Conservation (phyloP, 78 protist genomes). For the Dictyostelium purpureum region DNA sequence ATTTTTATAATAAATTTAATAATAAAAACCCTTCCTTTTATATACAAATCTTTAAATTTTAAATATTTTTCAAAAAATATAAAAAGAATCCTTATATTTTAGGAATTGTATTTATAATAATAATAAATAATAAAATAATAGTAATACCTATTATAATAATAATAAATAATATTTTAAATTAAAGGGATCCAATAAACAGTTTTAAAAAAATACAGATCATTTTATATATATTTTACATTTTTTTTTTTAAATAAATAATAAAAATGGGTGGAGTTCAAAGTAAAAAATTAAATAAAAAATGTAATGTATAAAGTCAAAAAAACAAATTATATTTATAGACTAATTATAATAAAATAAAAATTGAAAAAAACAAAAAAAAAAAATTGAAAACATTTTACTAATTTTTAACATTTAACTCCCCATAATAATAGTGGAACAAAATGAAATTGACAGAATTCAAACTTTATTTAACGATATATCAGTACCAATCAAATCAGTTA, state of each 20-base stretch:
- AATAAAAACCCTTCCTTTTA: no score
- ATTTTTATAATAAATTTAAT: no score
- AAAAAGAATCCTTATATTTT: no score
- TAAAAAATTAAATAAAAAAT: slow-evolving; percentile 28
- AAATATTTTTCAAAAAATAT: no score
- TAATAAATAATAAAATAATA: no score
- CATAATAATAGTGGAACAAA: slow-evolving; percentile 51
- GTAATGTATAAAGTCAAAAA: not conserved
- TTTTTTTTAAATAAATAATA: not conserved
- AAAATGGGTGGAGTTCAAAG: slow-evolving; percentile 21
- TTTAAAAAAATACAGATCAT: not conserved
- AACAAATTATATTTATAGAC: not conserved
- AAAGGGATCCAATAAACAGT: no score
- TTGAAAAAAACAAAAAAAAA: not conserved
- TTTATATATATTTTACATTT: no score
- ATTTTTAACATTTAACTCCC: not conserved
- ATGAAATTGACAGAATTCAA: slow-evolving; percentile 28
- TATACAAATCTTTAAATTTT: no score
- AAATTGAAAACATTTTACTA: not conserved
- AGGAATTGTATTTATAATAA: no score
- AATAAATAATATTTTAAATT: no score
- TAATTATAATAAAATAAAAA: not conserved
- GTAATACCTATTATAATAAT: no score
- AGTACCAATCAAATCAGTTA: slow-evolving; percentile 33
- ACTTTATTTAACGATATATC: slow-evolving; percentile 63